Percentiles rank a stretch among this genome's conserved stretches.
Evolutionary conservation across 2,329 filamentous ascomycete genomes (phyloP).

Genomic region (Huntiella bhutanensis): DNA sequence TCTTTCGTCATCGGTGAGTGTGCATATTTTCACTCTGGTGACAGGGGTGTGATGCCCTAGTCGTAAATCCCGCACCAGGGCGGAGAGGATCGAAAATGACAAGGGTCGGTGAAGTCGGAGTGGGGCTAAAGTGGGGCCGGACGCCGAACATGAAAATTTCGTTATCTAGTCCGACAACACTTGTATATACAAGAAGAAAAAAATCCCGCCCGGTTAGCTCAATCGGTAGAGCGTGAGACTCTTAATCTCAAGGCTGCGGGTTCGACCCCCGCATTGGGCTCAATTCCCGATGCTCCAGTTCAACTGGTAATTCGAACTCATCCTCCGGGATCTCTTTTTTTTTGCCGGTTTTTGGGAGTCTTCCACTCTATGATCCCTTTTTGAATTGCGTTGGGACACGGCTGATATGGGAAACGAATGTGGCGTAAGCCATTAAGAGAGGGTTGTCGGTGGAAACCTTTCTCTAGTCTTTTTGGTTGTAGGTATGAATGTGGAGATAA

Average conservation of each 20-base stretch:
- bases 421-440: background rate
- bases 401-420: background rate
- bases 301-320: constrained; percentile 7
- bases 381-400: background rate
- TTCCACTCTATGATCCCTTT: background rate
- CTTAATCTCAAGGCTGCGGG: constrained; percentile 31
- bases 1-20: no score
- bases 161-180: no score
- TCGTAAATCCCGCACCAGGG: no score
- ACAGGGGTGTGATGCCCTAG: no score
- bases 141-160: no score
- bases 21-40: no score
- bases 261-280: constrained; percentile 21
- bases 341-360: background rate
- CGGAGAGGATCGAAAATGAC: no score
- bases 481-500: no score
- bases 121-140: no score
- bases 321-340: constrained; percentile 2
- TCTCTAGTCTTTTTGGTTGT: no score
- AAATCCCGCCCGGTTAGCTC: constrained; percentile 36
- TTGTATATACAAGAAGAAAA: background rate
- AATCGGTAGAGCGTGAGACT: constrained; percentile 60
- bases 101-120: no score
- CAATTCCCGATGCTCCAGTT: constrained; percentile 13
- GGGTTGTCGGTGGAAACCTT: background rate